Conservation (phyloP, 495 filamentous ascomycete species). For the Rhypophila decipiens region DNA sequence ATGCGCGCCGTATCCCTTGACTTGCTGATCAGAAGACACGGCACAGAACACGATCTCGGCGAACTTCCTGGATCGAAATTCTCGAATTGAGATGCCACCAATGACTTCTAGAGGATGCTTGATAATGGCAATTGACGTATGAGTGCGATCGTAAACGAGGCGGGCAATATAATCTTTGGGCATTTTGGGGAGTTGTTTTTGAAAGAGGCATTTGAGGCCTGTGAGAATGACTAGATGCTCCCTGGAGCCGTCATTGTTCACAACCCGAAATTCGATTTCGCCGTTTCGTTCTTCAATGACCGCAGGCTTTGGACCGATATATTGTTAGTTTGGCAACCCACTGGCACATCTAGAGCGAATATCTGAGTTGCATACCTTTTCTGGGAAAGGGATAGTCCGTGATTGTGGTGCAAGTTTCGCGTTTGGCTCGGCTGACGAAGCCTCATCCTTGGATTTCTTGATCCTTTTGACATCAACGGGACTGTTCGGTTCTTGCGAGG, state of each 20-base stretch:
- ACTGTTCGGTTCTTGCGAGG: constrained; percentile 11
- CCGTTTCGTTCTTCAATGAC: constrained; percentile 87
- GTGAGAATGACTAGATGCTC: constrained; percentile 88
- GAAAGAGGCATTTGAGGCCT: constrained; percentile 92
- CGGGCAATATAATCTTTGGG: constrained; percentile 96
- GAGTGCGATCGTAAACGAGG: constrained; percentile 92
- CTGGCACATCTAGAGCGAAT: neutral
- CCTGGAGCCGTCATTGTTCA: constrained; percentile 83
- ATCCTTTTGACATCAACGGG: constrained; percentile 14
- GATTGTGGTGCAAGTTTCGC: neutral
- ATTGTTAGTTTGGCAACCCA: neutral
- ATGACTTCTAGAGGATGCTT: constrained; percentile 90
- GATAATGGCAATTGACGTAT: constrained; percentile 89
- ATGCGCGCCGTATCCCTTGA: constrained; percentile 95
- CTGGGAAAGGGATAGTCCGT: constrained; percentile 54
- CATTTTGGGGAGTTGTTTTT: constrained; percentile 97
- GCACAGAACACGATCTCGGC: constrained; percentile 98
- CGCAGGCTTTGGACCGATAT: constrained; percentile 53
- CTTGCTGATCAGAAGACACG: constrained; percentile 93
- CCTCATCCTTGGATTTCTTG: constrained; percentile 11
- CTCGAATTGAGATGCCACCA: constrained; percentile 88
- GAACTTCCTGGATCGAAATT: constrained; percentile 81
- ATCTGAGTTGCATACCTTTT: constrained; percentile 48
- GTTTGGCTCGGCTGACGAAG: neutral
- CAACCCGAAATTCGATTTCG: constrained; percentile 91